Base-by-base conservation (phyloP, 768 basidiomycete species). In the Chalciporus chontae region DNA sequence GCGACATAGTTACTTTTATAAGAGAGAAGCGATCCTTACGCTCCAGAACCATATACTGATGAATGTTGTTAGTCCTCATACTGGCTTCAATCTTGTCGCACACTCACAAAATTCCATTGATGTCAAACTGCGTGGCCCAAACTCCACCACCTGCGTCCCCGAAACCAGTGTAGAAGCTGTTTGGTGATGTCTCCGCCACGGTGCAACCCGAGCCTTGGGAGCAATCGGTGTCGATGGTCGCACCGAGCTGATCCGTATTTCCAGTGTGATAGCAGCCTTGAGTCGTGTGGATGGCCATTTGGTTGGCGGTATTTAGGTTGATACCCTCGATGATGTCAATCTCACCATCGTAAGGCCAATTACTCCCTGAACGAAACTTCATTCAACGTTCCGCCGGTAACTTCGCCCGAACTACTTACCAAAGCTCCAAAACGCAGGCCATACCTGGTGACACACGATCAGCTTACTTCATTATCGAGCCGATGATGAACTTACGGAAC, bases 41-140 rank as follows among this genome's bases (percentile, higher is more conserved):
- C 65, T 69, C 77, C 77, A 78, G 55, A 72, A 78, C 76, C 76
- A 77, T 34, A 78, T 75, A 45, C 75, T 76, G 39, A 9, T 4
- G 11, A 14, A 36, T 17, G 21, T 45, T 4, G 19, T 60, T 41
- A 60, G 43, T 5, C 18, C 41, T 5, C 17, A 37, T 40, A 34
- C 13, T 17, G 15, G 27, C 11, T 18, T 37, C 14, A 23, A 13
- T 23, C 43, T 38, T 21, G 18, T 8, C 18, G 31, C n/a, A 32
- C 27, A 61, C 76, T 62, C 54, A 76, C 73, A 64, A 77, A 34
- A 80, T 71, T 17, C 79, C 84, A 1, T 74, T 63, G 6, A 73
- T 70, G 43, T 86, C 86, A 53, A 87, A 83, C 57, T 87, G 85
- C 3, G 83, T 75, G 3, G 85, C 85, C 66, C 73, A 91, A 1